Evolutionary conservation across 495 filamentous ascomycete genomes (phyloP), one percentile per base, ranked within the genome.

Genomic region (Podospora australis): DNA sequence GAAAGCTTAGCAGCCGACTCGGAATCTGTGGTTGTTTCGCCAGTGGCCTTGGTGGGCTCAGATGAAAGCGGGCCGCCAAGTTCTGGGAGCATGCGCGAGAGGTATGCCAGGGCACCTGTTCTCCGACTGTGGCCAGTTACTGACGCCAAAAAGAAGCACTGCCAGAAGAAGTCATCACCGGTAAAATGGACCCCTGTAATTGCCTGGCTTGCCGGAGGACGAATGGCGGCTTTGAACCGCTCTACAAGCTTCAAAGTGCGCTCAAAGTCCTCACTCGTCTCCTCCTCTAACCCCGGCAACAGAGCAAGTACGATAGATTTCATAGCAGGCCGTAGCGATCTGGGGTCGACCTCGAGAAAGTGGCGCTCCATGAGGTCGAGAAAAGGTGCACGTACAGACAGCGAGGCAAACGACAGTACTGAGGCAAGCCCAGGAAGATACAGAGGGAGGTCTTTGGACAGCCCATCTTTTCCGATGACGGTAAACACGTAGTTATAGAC

Each of bases 191-290:
- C 67, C n/a, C 75, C 66, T 2, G 74, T 73, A 8, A 71, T 68
- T 17, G 72, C 66, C 34, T 72, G 66, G 50, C 71, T 66, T 30
- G 49, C 55, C 4, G 66, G 66, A 11, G 71, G 69, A 3, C 77
- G 77, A 19, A 90, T 78, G 9, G 80, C 79, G 57, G 74, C 69
- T 54, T 84, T 88, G 55, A 97, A 82, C 39, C 76, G 81, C 54
- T 92, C 86, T 20, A 96, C 62, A 14, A 95, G 77, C 36, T 74
- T 77, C 39, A 95, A 59, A 2, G 90, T 94, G 25, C 86, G 78
- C 47, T 97, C 91, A 64, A 96, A 99, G 55, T 99, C 95, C 60
- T 97, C 92, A 46, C 88, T 90, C 3, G 89, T 90, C 58, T 96
- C 91, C 54, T 99, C 92, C 62, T 99, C 92, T 10, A 97, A 70